These are phyloP conservation scores for Aspergillus phoenicis DNA, from an alignment of 2,329 filamentous ascomycete species.

Conservation along the genomic window DNA sequence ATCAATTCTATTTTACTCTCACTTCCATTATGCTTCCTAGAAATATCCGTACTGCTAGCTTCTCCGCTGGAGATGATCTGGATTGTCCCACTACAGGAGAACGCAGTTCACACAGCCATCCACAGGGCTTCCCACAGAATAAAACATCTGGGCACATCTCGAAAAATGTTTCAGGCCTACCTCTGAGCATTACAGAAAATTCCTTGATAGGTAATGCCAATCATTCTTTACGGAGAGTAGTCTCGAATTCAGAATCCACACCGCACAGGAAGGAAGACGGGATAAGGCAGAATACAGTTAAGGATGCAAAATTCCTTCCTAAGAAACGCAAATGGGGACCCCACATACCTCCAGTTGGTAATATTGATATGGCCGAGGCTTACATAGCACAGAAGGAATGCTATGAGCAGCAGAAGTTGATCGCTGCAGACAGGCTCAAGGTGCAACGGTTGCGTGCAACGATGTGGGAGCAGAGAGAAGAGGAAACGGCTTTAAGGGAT, in stretches of 20 bases:
- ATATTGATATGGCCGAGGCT: not conserved
- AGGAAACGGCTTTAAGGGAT: slow-evolving; percentile 24
- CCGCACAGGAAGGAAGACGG: not conserved
- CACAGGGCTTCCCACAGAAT: not conserved
- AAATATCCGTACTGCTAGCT: too few species aligned
- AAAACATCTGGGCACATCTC: not conserved
- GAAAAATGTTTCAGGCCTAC: not conserved
- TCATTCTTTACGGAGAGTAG: too few species aligned
- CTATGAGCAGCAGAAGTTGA: slow-evolving; percentile 17
- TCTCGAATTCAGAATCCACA: not conserved
- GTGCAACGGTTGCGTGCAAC: slow-evolving; percentile 27
- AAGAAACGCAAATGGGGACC: not conserved
- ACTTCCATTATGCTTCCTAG: not conserved
- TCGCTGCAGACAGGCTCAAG: slow-evolving; percentile 22
- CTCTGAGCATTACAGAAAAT: not conserved
- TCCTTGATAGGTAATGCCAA: not conserved
- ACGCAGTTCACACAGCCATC: not conserved
- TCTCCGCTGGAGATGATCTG: not conserved
- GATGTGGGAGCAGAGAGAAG: slow-evolving; percentile 29
- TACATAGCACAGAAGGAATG: not conserved
- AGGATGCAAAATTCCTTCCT: not conserved
- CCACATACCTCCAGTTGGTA: not conserved
- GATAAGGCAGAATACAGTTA: not conserved
- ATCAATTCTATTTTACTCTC: not conserved
- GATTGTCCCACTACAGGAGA: not conserved